Evolutionary conservation across 2,329 filamentous ascomycete genomes (phyloP), one percentile per base, ranked within the genome.

Genomic region (Canariomyces notabilis): DNA sequence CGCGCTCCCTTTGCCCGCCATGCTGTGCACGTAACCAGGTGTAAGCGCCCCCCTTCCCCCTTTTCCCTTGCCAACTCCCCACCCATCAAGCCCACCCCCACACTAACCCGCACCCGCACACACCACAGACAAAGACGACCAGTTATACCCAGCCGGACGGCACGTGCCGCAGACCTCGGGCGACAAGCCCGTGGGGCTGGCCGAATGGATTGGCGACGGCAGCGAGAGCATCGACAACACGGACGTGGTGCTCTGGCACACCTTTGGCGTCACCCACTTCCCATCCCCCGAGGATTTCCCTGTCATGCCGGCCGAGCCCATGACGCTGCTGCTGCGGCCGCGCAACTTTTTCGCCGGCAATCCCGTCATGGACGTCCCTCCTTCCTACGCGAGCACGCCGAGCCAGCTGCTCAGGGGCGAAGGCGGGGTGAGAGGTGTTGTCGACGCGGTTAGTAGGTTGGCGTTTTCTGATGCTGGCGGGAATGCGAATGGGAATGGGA

Each of bases 181-280:
- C 58, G 83, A 89, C 55, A 85, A 85, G 0, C 85, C 84, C 0
- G 67, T 70, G 34, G 88, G 88, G 23, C 70, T 94, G 2, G 83
- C 85, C 0, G 75, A 82, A 55, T 91, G 87, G 88, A 84, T 93
- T 56, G 80, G 80, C 19, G 79, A 89, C 50, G 82, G 85, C 11
- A 70, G 69, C 37, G 80, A 77, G 47, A 77, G 72, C 20, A 82
- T 95, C 55, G 86, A 85, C 45, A 85, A 95, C 71, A 87, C 82
- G 1, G 87, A 96, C 62, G 70, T 95, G 22, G 89, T 96, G 1
- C 77, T 95, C 14, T 96, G 89, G 89, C 89, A 95, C 68, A 95
- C 89, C 0, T 96, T 95, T 60, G 90, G 90, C 29, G 74, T 95
- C 29, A 91, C 85, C 1, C 90, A 95, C 64, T 91, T 95, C 72